A percentile compares a stretch with the other conserved stretches of the same genome.
Conservation (phyloP, 2,329 filamentous ascomycete species). For the Curvularia sp. region DNA sequence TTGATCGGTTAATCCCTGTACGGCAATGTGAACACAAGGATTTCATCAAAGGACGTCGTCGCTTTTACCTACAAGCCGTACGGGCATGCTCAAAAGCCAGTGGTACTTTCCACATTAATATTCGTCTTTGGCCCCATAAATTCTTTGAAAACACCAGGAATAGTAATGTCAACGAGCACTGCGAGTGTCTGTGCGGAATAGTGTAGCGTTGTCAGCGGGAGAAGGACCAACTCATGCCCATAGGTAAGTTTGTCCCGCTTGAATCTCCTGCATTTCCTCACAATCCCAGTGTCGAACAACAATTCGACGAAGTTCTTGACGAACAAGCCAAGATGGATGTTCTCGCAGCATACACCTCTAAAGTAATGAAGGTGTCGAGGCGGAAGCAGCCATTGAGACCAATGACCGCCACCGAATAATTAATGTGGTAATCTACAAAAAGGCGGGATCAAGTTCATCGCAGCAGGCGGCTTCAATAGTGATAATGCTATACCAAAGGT, state of each 20-base stretch:
- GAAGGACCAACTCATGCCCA: constrained; percentile 45
- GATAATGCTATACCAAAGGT: constrained; percentile 60
- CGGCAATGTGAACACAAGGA: constrained; percentile 59
- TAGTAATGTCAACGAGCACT: constrained; percentile 55
- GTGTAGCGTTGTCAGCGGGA: constrained; percentile 43
- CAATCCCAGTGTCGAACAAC: constrained; percentile 43
- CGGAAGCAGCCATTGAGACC: constrained; percentile 40
- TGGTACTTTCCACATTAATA: constrained; percentile 43
- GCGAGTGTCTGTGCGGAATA: constrained; percentile 56
- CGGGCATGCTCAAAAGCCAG: constrained; percentile 44
- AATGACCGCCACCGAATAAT: constrained; percentile 41
- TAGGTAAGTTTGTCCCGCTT: constrained; percentile 35
- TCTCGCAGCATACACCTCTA: constrained; percentile 48
- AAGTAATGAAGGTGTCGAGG: constrained; percentile 37
- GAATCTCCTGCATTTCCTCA: constrained; percentile 10
- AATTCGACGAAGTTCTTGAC: constrained; percentile 49
- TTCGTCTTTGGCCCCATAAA: constrained; percentile 47
- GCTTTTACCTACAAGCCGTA: constrained; percentile 64
- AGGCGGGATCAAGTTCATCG: constrained; percentile 62
- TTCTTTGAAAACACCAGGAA: constrained; percentile 54
- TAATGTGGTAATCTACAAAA: constrained; percentile 58
- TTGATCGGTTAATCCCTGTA: constrained; percentile 62
- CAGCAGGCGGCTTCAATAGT: constrained; percentile 63
- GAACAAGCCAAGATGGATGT: constrained; percentile 50
- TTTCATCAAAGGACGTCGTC: constrained; percentile 60